Base-by-base conservation (phyloP, 306 rosid genomes). In the Trifolium dubium region DNA sequence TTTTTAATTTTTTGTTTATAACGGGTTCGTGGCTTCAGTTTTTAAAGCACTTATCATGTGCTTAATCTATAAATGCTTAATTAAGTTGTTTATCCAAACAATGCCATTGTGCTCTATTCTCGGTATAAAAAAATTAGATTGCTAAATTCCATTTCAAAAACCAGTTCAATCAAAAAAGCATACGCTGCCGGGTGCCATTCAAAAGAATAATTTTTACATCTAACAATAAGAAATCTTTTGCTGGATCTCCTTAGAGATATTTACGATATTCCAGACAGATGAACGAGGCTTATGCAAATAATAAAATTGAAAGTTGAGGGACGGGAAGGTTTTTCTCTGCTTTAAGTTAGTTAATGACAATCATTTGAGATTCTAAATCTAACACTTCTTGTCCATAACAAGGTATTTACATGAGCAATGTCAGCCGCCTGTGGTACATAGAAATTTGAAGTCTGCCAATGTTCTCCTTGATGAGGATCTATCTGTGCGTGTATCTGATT, bases 331-430 rank as follows among this genome's bases (percentile, higher is more conserved):
- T 54, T 54, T 54, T 19, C 14, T 54, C 18, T 23, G 8, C 61
- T 9, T 28, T 55, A 10, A 10, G 35, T 56, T 79, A 60, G 62
- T 72, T 37, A 30, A 17, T 37, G 59, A 70, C 39, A 55, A 55
- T 68, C 10, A 47, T 77, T 51, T 79, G 46, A 60, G 34, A 54
- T 74, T 28, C 73, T 78, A 75, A 73, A 31, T 80, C 75, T 77
- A 73, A 75, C 72, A 54, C 77, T 76, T 68, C 12, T 71, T 67
- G 62, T 81, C 79, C 56, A 81, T 64, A 76, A 35, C 75, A 60
- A 95, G 99, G 86, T 92, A 95, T 81, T 84, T 95, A 72, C 99
- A 95, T 73, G 98, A 92, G 88, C 67, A 66, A 83, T 90, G 98
- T 75, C 88, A 88, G 78, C 99, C 98, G 15, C 92, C 93, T 28